phyloP scores from a whole-genome alignment of 148 eudicot genomes.

The Persicaria tinctoria region DNA sequence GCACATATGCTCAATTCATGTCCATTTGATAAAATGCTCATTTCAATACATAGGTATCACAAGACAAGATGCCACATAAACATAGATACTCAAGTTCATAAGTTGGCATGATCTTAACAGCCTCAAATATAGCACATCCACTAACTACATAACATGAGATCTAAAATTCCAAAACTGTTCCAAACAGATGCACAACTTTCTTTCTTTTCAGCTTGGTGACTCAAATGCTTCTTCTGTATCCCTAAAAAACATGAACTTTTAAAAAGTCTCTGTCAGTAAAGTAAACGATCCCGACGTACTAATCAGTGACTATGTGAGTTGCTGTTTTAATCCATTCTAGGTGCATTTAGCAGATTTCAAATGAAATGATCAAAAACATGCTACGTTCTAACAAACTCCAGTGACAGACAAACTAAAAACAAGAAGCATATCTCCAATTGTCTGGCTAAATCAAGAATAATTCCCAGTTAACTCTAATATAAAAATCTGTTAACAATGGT shows the following conservation, averaged over 20 bases:
- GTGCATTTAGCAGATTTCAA: neutral
- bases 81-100: neutral
- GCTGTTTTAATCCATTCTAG: neutral
- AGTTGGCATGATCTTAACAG: neutral
- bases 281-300: neutral
- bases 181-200: neutral
- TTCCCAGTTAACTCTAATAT: neutral
- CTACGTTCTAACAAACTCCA: too few species aligned
- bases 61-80: neutral
- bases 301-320: neutral
- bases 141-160: too few species aligned
- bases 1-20: neutral
- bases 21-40: neutral
- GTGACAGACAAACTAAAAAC: too few species aligned
- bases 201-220: neutral
- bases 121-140: neutral
- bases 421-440: neutral
- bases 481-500: neutral
- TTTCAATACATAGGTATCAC: neutral
- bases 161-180: neutral
- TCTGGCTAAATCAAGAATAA: neutral
- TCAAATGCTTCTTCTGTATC: neutral
- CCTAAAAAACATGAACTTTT: neutral
- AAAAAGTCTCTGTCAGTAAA: neutral
- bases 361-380: neutral